Conservation (phyloP, 352 stramenopile species). For the Phytopythium montanum region DNA sequence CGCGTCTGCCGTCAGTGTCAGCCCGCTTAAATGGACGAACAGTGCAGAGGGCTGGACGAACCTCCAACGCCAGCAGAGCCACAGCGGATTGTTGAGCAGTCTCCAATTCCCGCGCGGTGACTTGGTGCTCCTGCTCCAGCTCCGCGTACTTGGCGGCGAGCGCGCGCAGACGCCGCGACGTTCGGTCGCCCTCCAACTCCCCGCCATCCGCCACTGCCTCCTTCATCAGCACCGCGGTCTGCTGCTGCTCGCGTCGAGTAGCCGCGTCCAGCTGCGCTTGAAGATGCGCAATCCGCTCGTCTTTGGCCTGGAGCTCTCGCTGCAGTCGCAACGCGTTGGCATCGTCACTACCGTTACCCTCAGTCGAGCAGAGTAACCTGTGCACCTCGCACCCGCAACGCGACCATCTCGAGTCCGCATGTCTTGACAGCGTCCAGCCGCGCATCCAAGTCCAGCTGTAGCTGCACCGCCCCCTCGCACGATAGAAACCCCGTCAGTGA, state of each 20-base stretch:
- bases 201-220: neutral
- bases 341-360: neutral
- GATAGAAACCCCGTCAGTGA: conserved; percentile 8
- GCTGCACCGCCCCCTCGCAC: conserved; percentile 17
- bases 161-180: conserved; percentile 4
- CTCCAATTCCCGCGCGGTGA: conserved; percentile 28
- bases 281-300: conserved; percentile 37
- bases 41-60: conserved; percentile 6
- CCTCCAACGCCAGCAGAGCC: conserved; percentile 41
- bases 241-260: conserved; percentile 35
- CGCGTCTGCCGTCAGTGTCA: conserved; percentile 15
- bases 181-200: conserved; percentile 4
- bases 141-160: conserved; percentile 65
- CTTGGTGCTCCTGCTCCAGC: conserved; percentile 39
- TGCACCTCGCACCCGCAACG: conserved; percentile 31
- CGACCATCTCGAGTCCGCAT: conserved; percentile 62
- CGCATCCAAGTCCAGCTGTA: conserved; percentile 57
- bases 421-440: conserved; percentile 47
- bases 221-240: conserved; percentile 31
- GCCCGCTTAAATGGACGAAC: neutral
- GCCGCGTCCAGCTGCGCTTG: conserved; percentile 23
- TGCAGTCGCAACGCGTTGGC: conserved; percentile 7
- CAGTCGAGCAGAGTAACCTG: neutral
- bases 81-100: conserved; percentile 24
- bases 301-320: conserved; percentile 44